Base-by-base conservation (phyloP, 176 grass and related monocot species). In the Rhynchospora tenuis region DNA sequence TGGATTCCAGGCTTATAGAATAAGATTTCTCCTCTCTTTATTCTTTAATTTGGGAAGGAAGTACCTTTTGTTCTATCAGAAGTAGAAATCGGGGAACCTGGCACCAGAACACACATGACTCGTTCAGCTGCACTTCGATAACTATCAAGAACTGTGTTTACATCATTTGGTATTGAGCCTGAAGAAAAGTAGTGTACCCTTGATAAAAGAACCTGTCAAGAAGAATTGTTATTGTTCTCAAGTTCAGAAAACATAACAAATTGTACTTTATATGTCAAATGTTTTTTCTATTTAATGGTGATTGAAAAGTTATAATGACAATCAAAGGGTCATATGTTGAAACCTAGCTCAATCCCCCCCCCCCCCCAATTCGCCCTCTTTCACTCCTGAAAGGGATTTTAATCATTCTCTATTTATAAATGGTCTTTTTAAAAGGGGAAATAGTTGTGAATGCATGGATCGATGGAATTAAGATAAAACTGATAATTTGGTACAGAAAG, bases 21-120 rank as follows among this genome's bases (percentile, higher is more conserved):
- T 50, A 48, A 50, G 9, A 23, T 22, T 24, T 73, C 20, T 72
- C 43, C 70, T 54, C 28, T 71, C 22, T 20, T 47, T 20, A 47
- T 14, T 48, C 20, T 29, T 76, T 55, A 54, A 52, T 23, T 73
- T 12, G 6, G 67, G 71, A 12, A 52, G 24, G 13, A 76, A 76
- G 23, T 76, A 90, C 93, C 90, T 48, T 87, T 38, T 50, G 94
- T 97, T 93, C 94, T 91, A 64, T 81, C 72, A 17, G 87, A 28
- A 76, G 73, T 90, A 11, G 91, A 83, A 13, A 81, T 90, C 1
- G 90, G 90, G 19, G 94, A 91, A 61, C 92, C 94, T 20, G 91
- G 91, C 26, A 93, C 84, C 20, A 97, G 91, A 60, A 90, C 81
- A 29, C 94, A 97, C 91, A 97, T 93, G 45, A 91, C 94, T 17